Conservation (phyloP, 331 rosid genomes). For the Malus hybrid region DNA sequence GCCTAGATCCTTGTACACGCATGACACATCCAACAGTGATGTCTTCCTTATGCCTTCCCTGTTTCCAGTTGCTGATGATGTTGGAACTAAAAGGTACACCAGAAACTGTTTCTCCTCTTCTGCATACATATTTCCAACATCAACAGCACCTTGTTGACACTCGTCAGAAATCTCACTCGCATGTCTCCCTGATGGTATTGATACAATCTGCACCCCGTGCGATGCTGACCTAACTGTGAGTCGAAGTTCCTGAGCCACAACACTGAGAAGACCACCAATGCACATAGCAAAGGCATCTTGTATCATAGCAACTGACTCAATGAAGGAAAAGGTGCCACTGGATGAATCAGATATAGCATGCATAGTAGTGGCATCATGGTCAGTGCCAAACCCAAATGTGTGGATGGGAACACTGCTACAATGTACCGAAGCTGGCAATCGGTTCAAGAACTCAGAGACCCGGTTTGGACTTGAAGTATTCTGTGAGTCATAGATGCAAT, state of each 20-base stretch:
- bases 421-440: not conserved
- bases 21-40: not conserved
- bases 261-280: constrained; percentile 15
- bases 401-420: not conserved
- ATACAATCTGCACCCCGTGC: not conserved
- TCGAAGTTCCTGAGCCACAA: constrained; percentile 10
- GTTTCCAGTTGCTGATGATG: not conserved
- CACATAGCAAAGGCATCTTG: constrained; percentile 10
- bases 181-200: constrained; percentile 7
- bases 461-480: not conserved
- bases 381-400: constrained; percentile 3
- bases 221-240: constrained; percentile 5
- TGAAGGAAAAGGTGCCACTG: constrained; percentile 7
- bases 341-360: constrained; percentile 8
- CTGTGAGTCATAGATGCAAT: not conserved
- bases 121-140: not conserved
- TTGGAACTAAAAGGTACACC: constrained; percentile 3
- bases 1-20: constrained; percentile 4
- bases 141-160: not conserved
- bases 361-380: constrained; percentile 7
- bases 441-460: not conserved
- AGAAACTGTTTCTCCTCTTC: constrained; percentile 12
- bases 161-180: not conserved
- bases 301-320: constrained; percentile 5
- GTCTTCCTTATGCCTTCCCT: not conserved